Evolutionary conservation across 2,329 filamentous ascomycete species (phyloP), one percentile per base, ranked within the genome.

Genomic region (Raffaelea deltoideospora): DNA sequence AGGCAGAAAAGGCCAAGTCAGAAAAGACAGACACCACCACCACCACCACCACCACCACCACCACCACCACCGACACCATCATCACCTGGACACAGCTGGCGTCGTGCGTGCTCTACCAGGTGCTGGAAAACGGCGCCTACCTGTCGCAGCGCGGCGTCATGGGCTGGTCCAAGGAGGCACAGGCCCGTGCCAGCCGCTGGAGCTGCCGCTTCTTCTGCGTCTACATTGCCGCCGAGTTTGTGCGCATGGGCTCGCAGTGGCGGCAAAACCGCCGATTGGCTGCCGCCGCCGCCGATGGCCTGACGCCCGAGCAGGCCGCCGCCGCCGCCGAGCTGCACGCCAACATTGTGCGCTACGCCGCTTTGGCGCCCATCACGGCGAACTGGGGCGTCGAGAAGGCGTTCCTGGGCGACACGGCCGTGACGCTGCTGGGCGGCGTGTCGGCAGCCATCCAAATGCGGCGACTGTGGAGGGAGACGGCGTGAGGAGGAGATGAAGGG

Each of bases 91-190:
- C 69, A 7, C 81, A 90, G 54, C 71, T 94, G 17, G 44, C 66
- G 10, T 65, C 73, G 10, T 80, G 81, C 54, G 57, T 79, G 10
- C 53, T 62, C 10, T 93, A 81, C 61, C 86, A 95, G 58, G 59
- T 72, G 1, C 65, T 88, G 29, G 90, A 98, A 63, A 95, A 94
- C 58, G 67, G 70, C 28, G 80, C 80, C 14, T 93, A 80, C 60
- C 67, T 96, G 27, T 67, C 76, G 3, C 64, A 65, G 41, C 86
- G 86, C 54, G 77, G 79, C 17, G 70, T 92, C 4, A 52, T 94
- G 35, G 64, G 59, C 14, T 66, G 72, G 58, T 56, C 58, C 6
- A 62, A 66, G 13, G 64, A 68, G 33, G 68, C 67, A 33, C 69
- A 81, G 53, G 66, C 55, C 21, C 64, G 60, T 45, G 76, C 78